Percentiles rank a stretch among this genome's conserved stretches.
phyloP scores from a whole-genome alignment of 371 early-diverging fungal species.

The Haplosporangium sp. region DNA sequence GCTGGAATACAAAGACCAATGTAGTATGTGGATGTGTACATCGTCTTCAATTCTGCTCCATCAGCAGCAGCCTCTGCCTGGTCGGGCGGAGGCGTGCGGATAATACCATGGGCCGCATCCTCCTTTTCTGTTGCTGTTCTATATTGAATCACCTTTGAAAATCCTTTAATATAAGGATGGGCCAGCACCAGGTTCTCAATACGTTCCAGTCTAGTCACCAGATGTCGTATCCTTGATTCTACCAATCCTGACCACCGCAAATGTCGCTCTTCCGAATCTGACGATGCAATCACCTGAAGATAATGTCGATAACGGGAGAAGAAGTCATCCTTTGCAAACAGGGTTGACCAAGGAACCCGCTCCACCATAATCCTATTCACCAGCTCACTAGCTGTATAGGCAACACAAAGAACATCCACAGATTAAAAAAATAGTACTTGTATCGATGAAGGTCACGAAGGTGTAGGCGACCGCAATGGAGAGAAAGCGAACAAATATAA shows the following conservation, averaged over 20 bases:
- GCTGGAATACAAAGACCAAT: slow-evolving; percentile 81
- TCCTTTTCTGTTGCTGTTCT: slow-evolving; percentile 71
- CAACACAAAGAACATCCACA: background rate
- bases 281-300: slow-evolving; percentile 89
- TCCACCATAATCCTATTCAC: slow-evolving; percentile 79
- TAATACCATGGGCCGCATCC: slow-evolving; percentile 72
- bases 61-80: slow-evolving; percentile 44
- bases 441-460: background rate
- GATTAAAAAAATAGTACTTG: background rate
- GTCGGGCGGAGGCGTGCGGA: slow-evolving; percentile 50
- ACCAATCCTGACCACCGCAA: slow-evolving; percentile 91
- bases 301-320: slow-evolving; percentile 94
- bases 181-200: slow-evolving; percentile 84
- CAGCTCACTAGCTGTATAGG: slow-evolving; percentile 67
- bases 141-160: slow-evolving; percentile 77
- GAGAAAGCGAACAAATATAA: background rate
- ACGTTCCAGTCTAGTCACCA: slow-evolving; percentile 89
- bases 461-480: background rate
- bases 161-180: slow-evolving; percentile 93
- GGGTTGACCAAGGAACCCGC: slow-evolving; percentile 69
- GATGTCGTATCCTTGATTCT: slow-evolving; percentile 93
- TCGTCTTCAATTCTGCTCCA: slow-evolving; percentile 47
- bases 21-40: slow-evolving; percentile 89
- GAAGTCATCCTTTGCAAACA: slow-evolving; percentile 93
- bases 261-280: slow-evolving; percentile 80